Evolutionary conservation across 768 basidiomycete species (phyloP).

Genomic region (Lentinula sp.): DNA sequence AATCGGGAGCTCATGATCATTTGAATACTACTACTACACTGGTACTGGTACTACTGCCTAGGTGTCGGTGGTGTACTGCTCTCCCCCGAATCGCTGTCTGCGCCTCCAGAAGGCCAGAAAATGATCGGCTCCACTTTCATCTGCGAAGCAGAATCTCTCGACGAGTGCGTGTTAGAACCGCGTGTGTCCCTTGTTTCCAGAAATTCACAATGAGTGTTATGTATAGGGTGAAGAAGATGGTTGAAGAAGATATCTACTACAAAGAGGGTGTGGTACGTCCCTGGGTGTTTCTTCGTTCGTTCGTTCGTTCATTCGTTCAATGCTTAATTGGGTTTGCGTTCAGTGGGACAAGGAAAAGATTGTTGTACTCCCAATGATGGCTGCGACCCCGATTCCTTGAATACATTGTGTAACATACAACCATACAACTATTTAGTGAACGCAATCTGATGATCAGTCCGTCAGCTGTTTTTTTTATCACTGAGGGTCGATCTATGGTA

Average conservation of each 20-base stretch:
- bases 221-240: constrained; percentile 29
- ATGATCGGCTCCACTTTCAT: constrained; percentile 58
- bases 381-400: constrained; percentile 13
- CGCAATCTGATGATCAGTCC: no score
- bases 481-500: no score
- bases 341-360: constrained; percentile 18
- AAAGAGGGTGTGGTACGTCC: constrained; percentile 32
- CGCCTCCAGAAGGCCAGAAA: constrained; percentile 41
- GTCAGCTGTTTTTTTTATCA: no score
- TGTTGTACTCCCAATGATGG: constrained; percentile 13
- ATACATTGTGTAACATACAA: neutral
- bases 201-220: constrained; percentile 35
- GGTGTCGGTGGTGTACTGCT: constrained; percentile 55
- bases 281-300: neutral
- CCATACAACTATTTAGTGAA: neutral
- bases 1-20: neutral
- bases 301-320: neutral
- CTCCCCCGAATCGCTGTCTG: constrained; percentile 48
- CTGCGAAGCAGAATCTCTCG: constrained; percentile 47
- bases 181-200: neutral
- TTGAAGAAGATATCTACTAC: constrained; percentile 32
- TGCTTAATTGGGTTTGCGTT: neutral
- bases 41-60: constrained; percentile 14
- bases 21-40: neutral
- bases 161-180: constrained; percentile 19